Conservation (phyloP, 169 alveolate genomes). For the Eimeria zaria region DNA sequence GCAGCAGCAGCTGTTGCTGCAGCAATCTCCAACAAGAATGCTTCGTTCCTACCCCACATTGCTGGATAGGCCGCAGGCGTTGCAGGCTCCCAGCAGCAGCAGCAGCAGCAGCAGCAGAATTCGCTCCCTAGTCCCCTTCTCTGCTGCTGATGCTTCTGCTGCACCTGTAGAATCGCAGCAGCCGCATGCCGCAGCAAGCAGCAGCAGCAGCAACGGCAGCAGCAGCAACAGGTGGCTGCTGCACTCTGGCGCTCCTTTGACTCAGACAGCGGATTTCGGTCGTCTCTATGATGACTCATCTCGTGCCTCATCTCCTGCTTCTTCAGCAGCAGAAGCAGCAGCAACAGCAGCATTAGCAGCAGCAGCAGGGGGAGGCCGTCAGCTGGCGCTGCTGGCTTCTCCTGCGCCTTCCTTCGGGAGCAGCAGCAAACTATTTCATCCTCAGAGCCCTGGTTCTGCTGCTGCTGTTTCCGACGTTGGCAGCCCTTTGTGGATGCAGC, state of each 20-base stretch:
- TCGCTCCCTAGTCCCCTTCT: not conserved
- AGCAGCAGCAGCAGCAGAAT: not conserved
- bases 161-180: conserved; percentile 10
- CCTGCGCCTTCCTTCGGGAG: conserved; percentile 67
- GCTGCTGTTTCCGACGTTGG: not conserved
- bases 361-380: not conserved
- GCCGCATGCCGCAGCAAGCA: not conserved
- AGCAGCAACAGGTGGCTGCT: conserved; percentile 62
- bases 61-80: conserved; percentile 47
- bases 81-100: conserved; percentile 40
- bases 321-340: conserved; percentile 35
- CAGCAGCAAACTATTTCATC: conserved; percentile 16
- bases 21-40: conserved; percentile 29
- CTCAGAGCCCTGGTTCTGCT: conserved; percentile 10
- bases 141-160: not conserved
- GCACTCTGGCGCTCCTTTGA: not conserved
- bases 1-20: conserved; percentile 49
- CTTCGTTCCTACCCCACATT: conserved; percentile 42
- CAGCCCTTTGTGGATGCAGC: conserved; percentile 5
- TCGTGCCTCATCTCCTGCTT: conserved; percentile 43
- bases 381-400: conserved; percentile 59
- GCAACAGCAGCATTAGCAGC: conserved; percentile 26
- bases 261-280: conserved; percentile 58
- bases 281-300: conserved; percentile 21
- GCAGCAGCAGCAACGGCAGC: conserved; percentile 57